Conservation (phyloP, 805 yeast genomes). For the Torulaspora franciscae region DNA sequence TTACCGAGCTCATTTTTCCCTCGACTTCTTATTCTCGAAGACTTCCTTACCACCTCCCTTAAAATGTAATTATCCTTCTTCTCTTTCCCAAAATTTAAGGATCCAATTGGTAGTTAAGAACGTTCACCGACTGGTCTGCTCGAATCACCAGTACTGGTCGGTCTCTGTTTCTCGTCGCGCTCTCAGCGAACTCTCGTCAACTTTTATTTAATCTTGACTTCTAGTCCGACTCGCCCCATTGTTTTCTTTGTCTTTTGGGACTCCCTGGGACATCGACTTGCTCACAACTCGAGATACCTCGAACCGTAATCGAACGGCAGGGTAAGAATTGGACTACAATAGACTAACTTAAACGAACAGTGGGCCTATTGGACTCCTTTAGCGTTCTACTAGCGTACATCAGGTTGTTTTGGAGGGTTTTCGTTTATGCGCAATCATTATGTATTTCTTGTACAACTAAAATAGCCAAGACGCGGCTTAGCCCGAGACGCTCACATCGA, state of each 20-base stretch:
- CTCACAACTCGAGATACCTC: background rate
- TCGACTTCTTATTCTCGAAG: background rate
- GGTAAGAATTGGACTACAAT: background rate
- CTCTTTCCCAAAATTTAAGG: too few relatives aligned
- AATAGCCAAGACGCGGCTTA: constrained; percentile 2
- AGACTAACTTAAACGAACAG: background rate
- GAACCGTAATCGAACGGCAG: background rate
- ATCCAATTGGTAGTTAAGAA: too few relatives aligned
- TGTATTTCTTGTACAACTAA: background rate
- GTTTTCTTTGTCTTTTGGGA: constrained; percentile 1
- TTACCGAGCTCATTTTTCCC: constrained; percentile 1
- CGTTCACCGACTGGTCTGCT: too few relatives aligned
- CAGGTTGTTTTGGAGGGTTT: background rate
- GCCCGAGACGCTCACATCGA: constrained; percentile 44
- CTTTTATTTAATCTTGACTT: background rate
- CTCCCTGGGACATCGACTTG: constrained; percentile 1
- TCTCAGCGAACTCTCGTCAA: background rate
- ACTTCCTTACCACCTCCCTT: background rate
- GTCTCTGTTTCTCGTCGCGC: too few relatives aligned
- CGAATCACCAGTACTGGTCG: too few relatives aligned
- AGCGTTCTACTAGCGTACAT: too few relatives aligned
- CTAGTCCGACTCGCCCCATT: constrained; percentile 7
- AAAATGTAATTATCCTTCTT: too few relatives aligned
- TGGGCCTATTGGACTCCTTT: too few relatives aligned
- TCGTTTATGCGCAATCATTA: background rate